phyloP scores from a whole-genome alignment of 352 stramenopile genomes.

The Aphanomyces euteiches region DNA sequence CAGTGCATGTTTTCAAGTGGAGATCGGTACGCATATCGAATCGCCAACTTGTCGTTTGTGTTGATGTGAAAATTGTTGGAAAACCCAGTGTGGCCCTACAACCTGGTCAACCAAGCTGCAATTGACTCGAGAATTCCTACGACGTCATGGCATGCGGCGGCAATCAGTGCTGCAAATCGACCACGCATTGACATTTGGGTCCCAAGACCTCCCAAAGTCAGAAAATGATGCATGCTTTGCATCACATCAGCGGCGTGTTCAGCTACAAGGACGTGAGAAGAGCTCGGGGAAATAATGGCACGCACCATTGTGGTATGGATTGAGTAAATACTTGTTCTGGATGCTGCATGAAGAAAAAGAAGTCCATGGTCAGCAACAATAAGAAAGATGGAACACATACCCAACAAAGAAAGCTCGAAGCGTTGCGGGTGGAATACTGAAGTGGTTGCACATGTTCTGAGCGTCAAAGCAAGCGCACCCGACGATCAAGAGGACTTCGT shows the following conservation, averaged over 20 bases:
- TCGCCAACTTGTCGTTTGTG: constrained; percentile 70
- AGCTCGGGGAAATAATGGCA: not conserved
- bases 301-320: constrained; percentile 84
- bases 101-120: not conserved
- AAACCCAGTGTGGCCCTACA: constrained; percentile 77
- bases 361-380: not conserved
- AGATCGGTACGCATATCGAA: constrained; percentile 78
- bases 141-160: constrained; percentile 80
- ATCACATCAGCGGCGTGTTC: constrained; percentile 81
- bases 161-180: constrained; percentile 68
- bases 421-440: constrained; percentile 50
- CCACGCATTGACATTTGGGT: constrained; percentile 53
- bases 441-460: constrained; percentile 60
- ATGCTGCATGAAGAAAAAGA: constrained; percentile 29
- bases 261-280: constrained; percentile 34
- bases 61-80: constrained; percentile 87
- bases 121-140: constrained; percentile 32
- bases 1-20: constrained; percentile 87
- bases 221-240: constrained; percentile 70
- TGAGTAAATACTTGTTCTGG: constrained; percentile 49
- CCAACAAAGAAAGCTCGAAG: constrained; percentile 59
- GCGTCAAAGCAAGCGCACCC: constrained; percentile 70
- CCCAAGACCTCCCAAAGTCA: constrained; percentile 49
- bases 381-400: constrained; percentile 37
- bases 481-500: constrained; percentile 62